Base-by-base conservation (phyloP, 2,329 filamentous ascomycete species). In the Drechslerella coelobrocha region DNA sequence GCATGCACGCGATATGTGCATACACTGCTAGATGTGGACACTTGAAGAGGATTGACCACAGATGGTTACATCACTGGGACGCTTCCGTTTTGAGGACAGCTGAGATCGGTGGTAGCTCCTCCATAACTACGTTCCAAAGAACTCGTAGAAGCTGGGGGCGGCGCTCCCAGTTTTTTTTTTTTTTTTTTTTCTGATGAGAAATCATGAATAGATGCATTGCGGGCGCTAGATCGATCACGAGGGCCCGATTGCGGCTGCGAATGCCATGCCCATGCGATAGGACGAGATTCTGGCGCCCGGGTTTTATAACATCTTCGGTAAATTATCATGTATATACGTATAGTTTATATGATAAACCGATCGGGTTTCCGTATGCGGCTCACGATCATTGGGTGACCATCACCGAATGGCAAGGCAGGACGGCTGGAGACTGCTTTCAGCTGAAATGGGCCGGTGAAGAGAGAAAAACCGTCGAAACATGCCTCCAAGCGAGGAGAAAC, bases 401-500 rank as follows among this genome's bases (percentile, higher is more conserved):
- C n/a, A n/a, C n/a, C n/a, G n/a, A n/a, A n/a, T n/a, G n/a, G n/a
- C n/a, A n/a, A n/a, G n/a, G n/a, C n/a, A n/a, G n/a, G n/a, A n/a
- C n/a, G 27, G 8, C 19, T 9, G 21, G 39, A 29, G 14, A 19
- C 29, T 56, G 48, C 52, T 24, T 57, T 66, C 53, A 66, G 47
- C 52, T 43, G 47, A 52, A 14, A 17, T 51, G 47, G 47, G 27
- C 41, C 41, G 41, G 41, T 45, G 10, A 24, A 47, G 29, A 27
- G 14, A 39, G 24, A 41, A 37, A 53, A n/a, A 55, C 17, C 14
- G 19, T 14, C 23, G 53, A 60, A 59, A 69, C 52, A 61, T 69
- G 53, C 65, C 34, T 69, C 65, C 57, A 69, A 69, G 65, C 65
- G 65, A 69, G 51, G 65, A 52, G 34, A 43, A 45, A 19, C 14